Base-by-base conservation (phyloP, 768 basidiomycete species). In the Leccinum broughii region DNA sequence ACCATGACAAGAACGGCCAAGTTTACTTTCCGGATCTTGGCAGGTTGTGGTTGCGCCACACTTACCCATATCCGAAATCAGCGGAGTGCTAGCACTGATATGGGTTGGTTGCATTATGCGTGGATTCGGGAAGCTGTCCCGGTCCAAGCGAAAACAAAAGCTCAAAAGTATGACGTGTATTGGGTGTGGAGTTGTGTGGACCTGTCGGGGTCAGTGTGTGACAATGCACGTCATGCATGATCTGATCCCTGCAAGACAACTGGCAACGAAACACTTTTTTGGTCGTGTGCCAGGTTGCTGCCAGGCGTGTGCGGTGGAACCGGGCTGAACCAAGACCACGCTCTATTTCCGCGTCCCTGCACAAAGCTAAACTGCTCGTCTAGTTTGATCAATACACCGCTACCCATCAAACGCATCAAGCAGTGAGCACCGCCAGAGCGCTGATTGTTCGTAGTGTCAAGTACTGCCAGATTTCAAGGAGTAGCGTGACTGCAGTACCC, bases 311-410 rank as follows among this genome's bases (percentile, higher is more conserved):
- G 37, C 37, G 41, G 44, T 46, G 15, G 26, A 17, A 39, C 58
- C 30, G 10, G 20, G 34, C 24, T 15, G 32, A 54, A 24, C 20
- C 11, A 39, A 41, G 28, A 28, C 14, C 32, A 34, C 66, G 55
- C 59, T 55, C 55, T 62, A 66, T 54, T 54, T 68, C 66, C 66
- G 66, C 66, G n/a, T 24, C 39, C 44, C 28, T 24, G 28, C 62
- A 13, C 35, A 32, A 32, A 17, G 11, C 10, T 6, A 30, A 22
- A n/a, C n/a, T 13, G 8, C 13, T 49, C 57, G 4, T 15, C 48
- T 13, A 54, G 13, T 22, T 10, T 37, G 24, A 26, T 15, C 22
- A 30, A 39, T 24, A 17, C n/a, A 37, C 59, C 32, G 51, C 22
- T 32, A 26, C n/a, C 9, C 54, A 24, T 34, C 11, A 26, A 54